Conservation (phyloP, 225 moss, liverwort and hornwort genomes). For the Bryoerythrophyllum caledonicum region DNA sequence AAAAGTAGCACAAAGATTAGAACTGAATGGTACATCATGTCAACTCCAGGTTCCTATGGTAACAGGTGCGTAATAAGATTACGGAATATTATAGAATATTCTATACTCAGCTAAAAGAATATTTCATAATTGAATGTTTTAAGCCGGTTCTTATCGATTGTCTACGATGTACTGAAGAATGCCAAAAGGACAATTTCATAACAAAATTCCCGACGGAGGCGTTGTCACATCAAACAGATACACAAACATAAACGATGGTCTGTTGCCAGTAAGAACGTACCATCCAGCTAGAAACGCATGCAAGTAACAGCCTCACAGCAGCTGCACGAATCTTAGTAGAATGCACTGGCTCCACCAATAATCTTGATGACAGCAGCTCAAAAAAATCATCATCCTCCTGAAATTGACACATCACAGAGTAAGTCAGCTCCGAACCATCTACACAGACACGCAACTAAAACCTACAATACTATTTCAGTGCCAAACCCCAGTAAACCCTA, state of each 20-base stretch:
- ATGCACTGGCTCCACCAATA: constrained; percentile 73
- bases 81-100: not conserved
- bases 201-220: not conserved
- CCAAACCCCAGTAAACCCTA: constrained; percentile 36
- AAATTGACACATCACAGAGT: constrained; percentile 14
- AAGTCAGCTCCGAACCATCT: constrained; percentile 1
- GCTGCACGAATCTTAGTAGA: constrained; percentile 75
- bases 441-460: constrained; percentile 4
- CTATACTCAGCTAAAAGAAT: not conserved
- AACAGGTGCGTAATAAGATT: not conserved
- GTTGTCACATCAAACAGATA: not conserved
- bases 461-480: not conserved
- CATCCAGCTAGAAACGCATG: constrained; percentile 87
- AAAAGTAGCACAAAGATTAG: not conserved
- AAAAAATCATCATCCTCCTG: constrained; percentile 99
- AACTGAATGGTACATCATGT: not conserved
- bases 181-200: not conserved
- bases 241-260: not conserved
- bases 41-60: constrained; percentile 10
- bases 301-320: constrained; percentile 84
- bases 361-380: constrained; percentile 81
- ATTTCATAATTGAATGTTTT: not conserved
- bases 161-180: not conserved
- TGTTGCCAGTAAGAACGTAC: constrained; percentile 41
- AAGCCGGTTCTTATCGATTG: not conserved